Evolutionary conservation across 2,329 filamentous ascomycete species (phyloP).

Genomic region (Aureobasidium sp.): DNA sequence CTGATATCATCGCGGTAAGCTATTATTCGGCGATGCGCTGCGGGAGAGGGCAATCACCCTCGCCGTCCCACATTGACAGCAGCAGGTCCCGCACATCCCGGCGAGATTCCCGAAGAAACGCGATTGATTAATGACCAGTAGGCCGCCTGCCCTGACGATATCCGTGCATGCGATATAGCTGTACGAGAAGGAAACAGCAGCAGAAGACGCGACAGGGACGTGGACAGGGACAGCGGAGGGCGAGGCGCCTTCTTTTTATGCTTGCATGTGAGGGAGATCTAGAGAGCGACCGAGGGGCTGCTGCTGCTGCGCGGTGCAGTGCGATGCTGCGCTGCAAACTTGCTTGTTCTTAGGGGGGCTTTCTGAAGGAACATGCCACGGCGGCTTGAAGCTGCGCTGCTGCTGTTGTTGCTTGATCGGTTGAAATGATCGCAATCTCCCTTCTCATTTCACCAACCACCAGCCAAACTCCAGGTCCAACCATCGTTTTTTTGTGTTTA

Average conservation of each 20-base stretch:
- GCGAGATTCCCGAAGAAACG: not conserved
- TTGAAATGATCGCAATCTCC: conserved; percentile 16
- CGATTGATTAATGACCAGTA: conserved; percentile 9
- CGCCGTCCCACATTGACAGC: conserved; percentile 14
- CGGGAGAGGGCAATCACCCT: not conserved
- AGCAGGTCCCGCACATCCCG: conserved; percentile 12
- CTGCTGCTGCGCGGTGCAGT: not conserved
- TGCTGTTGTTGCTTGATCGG: conserved; percentile 1
- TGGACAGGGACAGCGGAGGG: not conserved
- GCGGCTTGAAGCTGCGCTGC: conserved; percentile 8
- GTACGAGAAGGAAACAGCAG: not conserved
- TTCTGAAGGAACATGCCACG: conserved; percentile 9
- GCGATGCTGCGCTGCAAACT: not conserved
- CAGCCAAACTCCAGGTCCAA: conserved; percentile 15
- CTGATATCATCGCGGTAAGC: conserved; percentile 13
- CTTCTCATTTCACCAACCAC: conserved; percentile 16
- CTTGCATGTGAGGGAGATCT: conserved; percentile 12
- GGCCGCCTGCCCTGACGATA: not conserved
- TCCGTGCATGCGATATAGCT: conserved; percentile 5
- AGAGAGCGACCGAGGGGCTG: not conserved
- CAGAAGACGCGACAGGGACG: not conserved
- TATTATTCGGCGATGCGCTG: not conserved
- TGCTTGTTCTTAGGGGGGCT: not conserved
- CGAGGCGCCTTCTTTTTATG: conserved; percentile 3
- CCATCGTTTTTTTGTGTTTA: conserved; percentile 15